Evolutionary conservation across 1,284 basidiomycete species (phyloP).

Genomic region (Singerocomus inundabilis): DNA sequence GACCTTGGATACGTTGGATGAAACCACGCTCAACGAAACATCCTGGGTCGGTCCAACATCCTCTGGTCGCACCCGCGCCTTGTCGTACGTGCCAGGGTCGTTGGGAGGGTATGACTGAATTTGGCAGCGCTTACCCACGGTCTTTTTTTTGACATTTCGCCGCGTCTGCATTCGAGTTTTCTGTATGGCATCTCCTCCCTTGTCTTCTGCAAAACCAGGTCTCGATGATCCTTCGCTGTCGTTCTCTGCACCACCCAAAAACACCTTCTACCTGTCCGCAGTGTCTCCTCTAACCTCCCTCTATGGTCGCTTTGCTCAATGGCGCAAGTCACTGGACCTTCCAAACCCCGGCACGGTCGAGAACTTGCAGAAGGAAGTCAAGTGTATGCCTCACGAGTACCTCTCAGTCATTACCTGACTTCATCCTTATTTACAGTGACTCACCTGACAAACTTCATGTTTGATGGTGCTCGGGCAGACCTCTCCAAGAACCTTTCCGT

Average conservation of each 20-base stretch:
- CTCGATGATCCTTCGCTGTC: constrained; percentile 32
- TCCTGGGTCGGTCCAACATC: too few relatives aligned
- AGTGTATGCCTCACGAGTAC: constrained; percentile 51
- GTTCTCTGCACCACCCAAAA: constrained; percentile 21
- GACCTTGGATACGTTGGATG: too few relatives aligned
- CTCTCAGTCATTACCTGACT: constrained; percentile 13
- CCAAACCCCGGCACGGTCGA: constrained; percentile 89
- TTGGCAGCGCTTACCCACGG: constrained; percentile 32
- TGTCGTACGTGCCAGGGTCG: neutral
- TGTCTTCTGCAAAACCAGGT: constrained; percentile 39
- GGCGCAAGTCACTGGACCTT: constrained; percentile 78
- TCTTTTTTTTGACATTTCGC: constrained; percentile 32
- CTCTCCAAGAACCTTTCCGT: constrained; percentile 91
- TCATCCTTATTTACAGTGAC: constrained; percentile 55
- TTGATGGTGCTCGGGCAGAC: constrained; percentile 96
- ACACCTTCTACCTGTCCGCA: constrained; percentile 33
- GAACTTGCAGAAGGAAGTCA: constrained; percentile 88
- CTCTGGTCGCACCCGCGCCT: too few relatives aligned
- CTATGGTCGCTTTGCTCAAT: constrained; percentile 73
- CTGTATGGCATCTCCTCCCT: constrained; percentile 43
- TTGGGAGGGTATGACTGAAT: neutral
- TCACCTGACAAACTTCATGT: constrained; percentile 92
- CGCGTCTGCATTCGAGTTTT: constrained; percentile 10
- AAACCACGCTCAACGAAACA: too few relatives aligned
- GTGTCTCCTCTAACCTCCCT: constrained; percentile 60